These are phyloP conservation scores for Boletus sp. DNA, from an alignment of 768 basidiomycete species.

Conservation along the genomic window DNA sequence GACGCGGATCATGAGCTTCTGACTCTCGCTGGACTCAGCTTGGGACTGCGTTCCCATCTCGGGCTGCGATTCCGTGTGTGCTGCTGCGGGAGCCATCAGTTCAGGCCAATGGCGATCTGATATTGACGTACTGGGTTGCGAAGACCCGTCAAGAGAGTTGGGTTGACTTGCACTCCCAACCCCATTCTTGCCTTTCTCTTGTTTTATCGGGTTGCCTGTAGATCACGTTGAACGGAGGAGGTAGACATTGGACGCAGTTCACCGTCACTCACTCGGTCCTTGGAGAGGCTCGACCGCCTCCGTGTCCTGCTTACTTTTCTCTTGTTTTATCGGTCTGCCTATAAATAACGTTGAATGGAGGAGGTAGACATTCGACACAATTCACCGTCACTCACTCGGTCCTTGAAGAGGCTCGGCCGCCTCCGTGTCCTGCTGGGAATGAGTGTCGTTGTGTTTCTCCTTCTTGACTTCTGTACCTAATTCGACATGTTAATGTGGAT, in stretches of 20 bases:
- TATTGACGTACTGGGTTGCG: constrained; percentile 13
- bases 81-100: neutral
- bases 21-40: constrained; percentile 3
- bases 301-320: too few species aligned
- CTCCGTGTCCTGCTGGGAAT: neutral
- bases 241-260: too few species aligned
- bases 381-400: constrained; percentile 4
- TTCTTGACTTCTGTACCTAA: constrained; percentile 4
- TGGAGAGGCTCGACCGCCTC: too few species aligned
- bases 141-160: neutral
- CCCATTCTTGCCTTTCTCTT: constrained; percentile 10
- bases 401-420: neutral
- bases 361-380: too few species aligned
- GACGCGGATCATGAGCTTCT: constrained; percentile 31
- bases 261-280: too few species aligned
- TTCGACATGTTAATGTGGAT: neutral
- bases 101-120: neutral
- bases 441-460: neutral
- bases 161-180: neutral
- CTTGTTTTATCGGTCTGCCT: too few species aligned
- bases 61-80: constrained; percentile 3
- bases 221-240: neutral
- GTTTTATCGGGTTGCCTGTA: constrained; percentile 18
- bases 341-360: too few species aligned
- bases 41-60: neutral